Evolutionary conservation across 345 rosid genomes (phyloP), one percentile per base, ranked within the genome.

Genomic region (Ricinus communis): DNA sequence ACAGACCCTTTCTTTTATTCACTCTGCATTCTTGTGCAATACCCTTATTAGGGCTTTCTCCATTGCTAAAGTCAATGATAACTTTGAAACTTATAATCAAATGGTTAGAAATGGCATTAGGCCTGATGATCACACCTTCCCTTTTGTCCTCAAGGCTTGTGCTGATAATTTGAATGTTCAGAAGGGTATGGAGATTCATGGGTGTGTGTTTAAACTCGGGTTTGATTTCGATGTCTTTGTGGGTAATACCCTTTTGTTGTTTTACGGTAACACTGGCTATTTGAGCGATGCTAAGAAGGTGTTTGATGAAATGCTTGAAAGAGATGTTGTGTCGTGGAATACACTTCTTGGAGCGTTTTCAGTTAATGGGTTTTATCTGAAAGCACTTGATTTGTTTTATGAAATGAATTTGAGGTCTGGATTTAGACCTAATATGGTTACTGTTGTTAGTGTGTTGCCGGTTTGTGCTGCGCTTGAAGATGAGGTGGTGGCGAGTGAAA

Each of bases 121-220:
- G 63, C 87, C 83, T 2, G 87, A 86, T 71, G 87, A 68, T 72
- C 75, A 80, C 68, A 86, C 85, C 18, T 83, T 86, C 65, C 82
- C 87, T 66, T 79, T 81, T 31, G 76, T 79, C n/a, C 81, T 86
- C 47, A 86, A 83, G 81, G 71, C 72, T 0, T 83, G 85, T 72
- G 81, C 87, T 15, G 79, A 82, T 71, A 21, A 43, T 58, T 31
- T 73, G 66, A 75, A 78, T 27, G 75, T 81, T 61, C 80, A 62
- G 47, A 85, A 88, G 45, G 96, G 96, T 9, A 65, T 69, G 82
- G 85, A 86, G 86, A 76, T 82, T 76, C 96, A 90, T 68, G 93
- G 85, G 45, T 74, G 65, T 33, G 78, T 85, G 71, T 77, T 85
- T 61, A 85, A 84, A 49, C 75, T 78, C 19, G 91, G 91, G 33